Base-by-base conservation (phyloP, 306 rosid genomes). In the Hippophae gyantsensis region DNA sequence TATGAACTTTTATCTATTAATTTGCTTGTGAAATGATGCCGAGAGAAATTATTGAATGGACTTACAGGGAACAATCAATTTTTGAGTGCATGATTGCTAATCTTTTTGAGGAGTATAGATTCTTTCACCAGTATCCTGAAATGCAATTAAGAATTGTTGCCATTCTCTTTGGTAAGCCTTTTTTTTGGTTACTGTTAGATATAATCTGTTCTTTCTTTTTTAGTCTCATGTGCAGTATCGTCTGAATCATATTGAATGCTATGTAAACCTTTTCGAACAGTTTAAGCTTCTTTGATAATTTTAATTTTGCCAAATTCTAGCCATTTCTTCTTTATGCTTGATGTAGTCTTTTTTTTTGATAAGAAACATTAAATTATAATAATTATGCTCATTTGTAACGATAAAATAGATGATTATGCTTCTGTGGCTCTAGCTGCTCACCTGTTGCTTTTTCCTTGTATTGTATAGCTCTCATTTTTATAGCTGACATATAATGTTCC, bases 91-190 rank as follows among this genome's bases (percentile, higher is more conserved):
- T 93, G 99, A 84, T 84, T 32, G 90, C 86, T 7, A 93, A 93
- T 82, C 81, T 89, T 65, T 93, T 89, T 56, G 99, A 93, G 73
- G 97, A 93, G 83, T 93, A 84, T 72, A 79, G 84, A 56, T 93
- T 93, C 80, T 93, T 88, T 59, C 94, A 94, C 10, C 88, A 86
- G 82, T 93, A 93, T 77, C 99, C 99, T 54, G 99, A 93, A 74
- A 81, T 79, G 77, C 99, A 93, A 72, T 89, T 93, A 54, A 82
- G 75, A 84, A 84, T 93, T 74, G 97, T 97, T 11, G 99, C 97
- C 25, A 68, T 86, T 66, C 86, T 89, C 64, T 93, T 93, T 71
- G 99, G 99, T 89, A 69, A 71, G 97, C 61, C 76, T 62, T 13
- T 65, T 54, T 43, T 45, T 64, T 38, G 18, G 23, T 69, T 18